phyloP scores from a whole-genome alignment of 2,329 filamentous ascomycete species.

The Fusarium zealandicum region DNA sequence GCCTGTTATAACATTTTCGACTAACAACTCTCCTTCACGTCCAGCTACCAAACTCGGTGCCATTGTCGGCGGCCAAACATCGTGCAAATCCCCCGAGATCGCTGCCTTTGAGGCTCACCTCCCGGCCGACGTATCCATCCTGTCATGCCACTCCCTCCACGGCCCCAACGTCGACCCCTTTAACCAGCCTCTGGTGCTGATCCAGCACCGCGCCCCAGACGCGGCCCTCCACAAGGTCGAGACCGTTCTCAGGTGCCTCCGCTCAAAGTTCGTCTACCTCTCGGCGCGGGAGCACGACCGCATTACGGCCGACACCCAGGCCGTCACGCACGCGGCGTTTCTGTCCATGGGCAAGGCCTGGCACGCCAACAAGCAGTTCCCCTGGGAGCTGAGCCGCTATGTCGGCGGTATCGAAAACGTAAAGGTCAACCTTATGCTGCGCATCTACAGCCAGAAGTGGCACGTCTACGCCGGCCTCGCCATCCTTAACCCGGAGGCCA shows the following conservation, averaged over 20 bases:
- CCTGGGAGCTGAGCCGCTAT: conserved; percentile 96
- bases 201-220: conserved; percentile 88
- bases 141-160: conserved; percentile 96
- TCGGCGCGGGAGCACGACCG: conserved; percentile 89
- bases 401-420: conserved; percentile 98
- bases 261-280: conserved; percentile 86
- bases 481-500: conserved; percentile 93
- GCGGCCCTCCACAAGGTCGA: conserved; percentile 81
- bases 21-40: conserved; percentile 18
- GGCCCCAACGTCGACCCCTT: conserved; percentile 87
- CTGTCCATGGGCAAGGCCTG: conserved; percentile 97
- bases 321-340: conserved; percentile 96
- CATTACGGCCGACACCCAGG: conserved; percentile 97
- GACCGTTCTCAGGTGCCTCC: conserved; percentile 79
- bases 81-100: conserved; percentile 97
- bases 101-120: conserved; percentile 90
- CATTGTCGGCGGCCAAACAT: conserved; percentile 96
- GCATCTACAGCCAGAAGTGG: conserved; percentile 99
- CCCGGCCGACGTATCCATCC: conserved; percentile 86
- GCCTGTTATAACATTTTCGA: too few relatives aligned
- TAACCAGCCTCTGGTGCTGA: conserved; percentile 90
- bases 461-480: conserved; percentile 98
- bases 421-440: conserved; percentile 97
- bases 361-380: conserved; percentile 94
- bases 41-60: conserved; percentile 92